These are phyloP conservation scores for Ascochyta lentis DNA, from an alignment of 2,329 filamentous ascomycete species.

Conservation along the genomic window DNA sequence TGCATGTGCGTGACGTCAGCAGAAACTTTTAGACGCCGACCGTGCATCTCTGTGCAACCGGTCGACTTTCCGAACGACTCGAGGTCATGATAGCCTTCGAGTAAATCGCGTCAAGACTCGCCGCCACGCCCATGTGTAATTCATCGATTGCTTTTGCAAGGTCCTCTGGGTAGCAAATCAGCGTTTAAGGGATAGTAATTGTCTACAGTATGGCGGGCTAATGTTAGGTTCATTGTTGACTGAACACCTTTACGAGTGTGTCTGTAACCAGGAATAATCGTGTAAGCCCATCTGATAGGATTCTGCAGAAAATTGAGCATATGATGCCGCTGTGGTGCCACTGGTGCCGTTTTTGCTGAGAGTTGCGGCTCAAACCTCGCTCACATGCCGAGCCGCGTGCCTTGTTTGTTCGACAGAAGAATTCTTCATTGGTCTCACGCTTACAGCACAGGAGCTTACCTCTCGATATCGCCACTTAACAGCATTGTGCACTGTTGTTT, in stretches of 20 bases:
- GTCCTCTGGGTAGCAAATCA: too few relatives aligned
- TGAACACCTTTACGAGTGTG: too few relatives aligned
- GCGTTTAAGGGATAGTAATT: too few relatives aligned
- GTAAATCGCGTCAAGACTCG: too few relatives aligned
- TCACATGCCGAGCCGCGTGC: background rate
- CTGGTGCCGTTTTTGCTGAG: background rate
- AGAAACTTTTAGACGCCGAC: constrained; percentile 16
- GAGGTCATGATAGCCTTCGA: background rate
- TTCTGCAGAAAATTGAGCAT: too few relatives aligned
- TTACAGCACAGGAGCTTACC: background rate
- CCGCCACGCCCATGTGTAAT: too few relatives aligned
- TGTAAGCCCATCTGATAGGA: too few relatives aligned
- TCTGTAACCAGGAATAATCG: too few relatives aligned
- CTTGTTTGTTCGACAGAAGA: background rate
- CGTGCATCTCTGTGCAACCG: constrained; percentile 12
- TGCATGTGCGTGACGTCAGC: constrained; percentile 19
- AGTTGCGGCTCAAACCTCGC: background rate
- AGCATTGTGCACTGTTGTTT: background rate
- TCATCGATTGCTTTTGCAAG: too few relatives aligned
- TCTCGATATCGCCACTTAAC: background rate
- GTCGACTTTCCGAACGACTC: background rate
- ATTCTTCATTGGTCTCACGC: background rate
- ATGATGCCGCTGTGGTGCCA: too few relatives aligned
- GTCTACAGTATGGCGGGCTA: too few relatives aligned
- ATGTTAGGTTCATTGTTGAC: too few relatives aligned